Evolutionary conservation across 164 flowering plant species (phyloP), one percentile per base, ranked within the genome.

Genomic region (Vitis rotundifolia): DNA sequence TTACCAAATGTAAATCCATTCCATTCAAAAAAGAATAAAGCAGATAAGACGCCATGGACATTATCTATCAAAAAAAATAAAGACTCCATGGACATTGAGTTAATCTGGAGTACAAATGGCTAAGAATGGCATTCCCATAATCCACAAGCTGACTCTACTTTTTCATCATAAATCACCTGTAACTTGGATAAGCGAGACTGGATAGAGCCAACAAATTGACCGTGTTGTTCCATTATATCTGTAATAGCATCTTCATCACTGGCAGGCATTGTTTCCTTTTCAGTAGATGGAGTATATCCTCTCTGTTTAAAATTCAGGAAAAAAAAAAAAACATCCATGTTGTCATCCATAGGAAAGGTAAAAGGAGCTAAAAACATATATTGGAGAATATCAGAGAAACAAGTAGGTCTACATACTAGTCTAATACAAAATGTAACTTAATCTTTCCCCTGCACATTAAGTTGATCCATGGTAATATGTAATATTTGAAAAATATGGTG

Each of bases 131-230:
- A 65, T 31, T 16, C 14, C 8, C 8, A 31, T 15, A n/a, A 1
- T 28, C 1, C 16, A 53, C 9, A 19, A 19, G 18, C 22, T 11
- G 52, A 29, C 12, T 22, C 26, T 14, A 18, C 58, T 52, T 54
- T 13, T 66, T 31, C 60, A 53, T 16, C 59, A 9, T 61, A 61
- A 52, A 50, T 73, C 65, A 84, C 99, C 97, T 93, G 97, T 68
- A 93, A 80, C 82, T 95, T 95, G 67, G 86, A 79, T 61, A 88
- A 77, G 52, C 97, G 99, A 72, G 93, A 83, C 51, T 85, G 90
- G 95, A 95, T 88, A 55, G 91, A 83, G 75, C 87, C 81, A 55
- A 86, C 62, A 76, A 96, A 96, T 59, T 86, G 87, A 66, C 84
- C 89, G 77, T 90, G 97, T n/a, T 73, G 81, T 69, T 88, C 91